Conservation (phyloP, 2,329 filamentous ascomycete genomes). For the Neophaeococcomyces mojaviensis region DNA sequence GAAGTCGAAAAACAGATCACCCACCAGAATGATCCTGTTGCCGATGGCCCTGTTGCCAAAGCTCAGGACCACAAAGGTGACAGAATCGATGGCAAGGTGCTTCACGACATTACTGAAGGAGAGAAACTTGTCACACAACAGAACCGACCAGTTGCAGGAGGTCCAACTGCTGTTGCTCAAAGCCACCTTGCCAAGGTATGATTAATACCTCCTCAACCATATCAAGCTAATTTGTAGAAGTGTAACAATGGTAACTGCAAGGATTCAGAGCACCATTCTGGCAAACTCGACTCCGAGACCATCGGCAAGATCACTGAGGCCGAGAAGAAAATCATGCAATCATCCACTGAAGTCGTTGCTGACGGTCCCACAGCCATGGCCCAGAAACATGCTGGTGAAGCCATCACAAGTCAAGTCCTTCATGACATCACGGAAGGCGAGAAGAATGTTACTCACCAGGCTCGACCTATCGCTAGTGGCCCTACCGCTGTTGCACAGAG, state of each 20-base stretch:
- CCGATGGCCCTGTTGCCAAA: conserved; percentile 34
- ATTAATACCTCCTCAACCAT: background rate
- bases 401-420: conserved; percentile 29
- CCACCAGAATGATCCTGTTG: conserved; percentile 28
- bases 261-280: conserved; percentile 5
- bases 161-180: conserved; percentile 4
- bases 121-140: conserved; percentile 32
- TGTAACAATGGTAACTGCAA: background rate
- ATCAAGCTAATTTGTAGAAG: background rate
- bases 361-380: conserved; percentile 36
- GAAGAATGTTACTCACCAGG: conserved; percentile 31
- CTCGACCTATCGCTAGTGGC: conserved; percentile 28
- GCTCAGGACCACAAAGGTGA: conserved; percentile 33
- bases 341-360: conserved; percentile 31
- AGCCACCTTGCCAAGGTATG: conserved; percentile 11
- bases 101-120: conserved; percentile 36
- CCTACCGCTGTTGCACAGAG: conserved; percentile 34
- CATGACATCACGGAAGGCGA: conserved; percentile 38
- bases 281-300: conserved; percentile 23
- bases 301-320: conserved; percentile 35
- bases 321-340: conserved; percentile 30
- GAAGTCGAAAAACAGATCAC: conserved; percentile 34
- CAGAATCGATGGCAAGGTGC: conserved; percentile 27
- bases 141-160: conserved; percentile 13
- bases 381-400: conserved; percentile 31